These are phyloP conservation scores for Neurospora discreta DNA, from an alignment of 495 filamentous ascomycete species.

Conservation along the genomic window DNA sequence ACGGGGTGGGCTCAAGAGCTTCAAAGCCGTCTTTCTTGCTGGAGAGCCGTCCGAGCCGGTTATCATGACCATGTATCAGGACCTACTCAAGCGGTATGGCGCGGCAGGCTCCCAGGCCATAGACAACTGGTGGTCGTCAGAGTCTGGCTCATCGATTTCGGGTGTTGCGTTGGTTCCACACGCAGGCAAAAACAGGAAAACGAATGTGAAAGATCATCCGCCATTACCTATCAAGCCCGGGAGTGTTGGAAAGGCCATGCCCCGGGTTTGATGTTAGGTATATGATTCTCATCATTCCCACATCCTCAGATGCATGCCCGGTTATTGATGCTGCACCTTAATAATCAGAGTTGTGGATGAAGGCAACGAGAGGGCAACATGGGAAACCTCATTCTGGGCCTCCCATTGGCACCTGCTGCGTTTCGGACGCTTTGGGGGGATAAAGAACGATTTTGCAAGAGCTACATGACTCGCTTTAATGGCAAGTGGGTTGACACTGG, in stretches of 20 bases:
- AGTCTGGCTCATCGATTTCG: constrained; percentile 82
- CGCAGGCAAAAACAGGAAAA: constrained; percentile 31
- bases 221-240: constrained; percentile 58
- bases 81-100: constrained; percentile 53
- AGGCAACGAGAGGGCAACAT: constrained; percentile 60
- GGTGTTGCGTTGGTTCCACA: constrained; percentile 58
- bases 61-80: constrained; percentile 69
- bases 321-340: background rate
- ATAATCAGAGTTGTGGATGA: constrained; percentile 55
- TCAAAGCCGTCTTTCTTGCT: constrained; percentile 71
- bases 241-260: constrained; percentile 80
- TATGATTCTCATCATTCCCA: background rate
- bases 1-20: constrained; percentile 52
- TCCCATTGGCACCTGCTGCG: constrained; percentile 74
- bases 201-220: constrained; percentile 12
- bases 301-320: background rate
- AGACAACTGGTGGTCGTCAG: constrained; percentile 96
- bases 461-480: constrained; percentile 69
- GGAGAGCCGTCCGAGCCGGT: constrained; percentile 84
- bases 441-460: constrained; percentile 67
- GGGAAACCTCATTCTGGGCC: constrained; percentile 82
- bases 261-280: constrained; percentile 71
- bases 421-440: constrained; percentile 80
- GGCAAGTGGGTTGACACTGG: constrained; percentile 83
- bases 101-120: constrained; percentile 56